Evolutionary conservation across 768 basidiomycete species (phyloP).

Genomic region (Hirschioporus abietinus): DNA sequence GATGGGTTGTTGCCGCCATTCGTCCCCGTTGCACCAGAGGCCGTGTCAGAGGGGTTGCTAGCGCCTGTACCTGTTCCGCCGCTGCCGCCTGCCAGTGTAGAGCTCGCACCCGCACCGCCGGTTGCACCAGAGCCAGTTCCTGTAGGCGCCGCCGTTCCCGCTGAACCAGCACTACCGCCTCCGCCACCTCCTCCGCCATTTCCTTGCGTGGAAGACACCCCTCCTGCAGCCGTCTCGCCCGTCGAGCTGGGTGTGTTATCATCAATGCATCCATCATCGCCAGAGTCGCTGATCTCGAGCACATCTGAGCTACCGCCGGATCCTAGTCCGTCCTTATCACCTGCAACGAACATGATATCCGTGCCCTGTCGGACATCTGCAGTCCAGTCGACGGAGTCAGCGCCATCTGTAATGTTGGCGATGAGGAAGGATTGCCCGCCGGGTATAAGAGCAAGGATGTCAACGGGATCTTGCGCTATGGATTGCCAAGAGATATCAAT

Average conservation of each 20-base stretch:
- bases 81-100: too few relatives aligned
- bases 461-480: slow-evolving; percentile 10
- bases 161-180: background rate
- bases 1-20: background rate
- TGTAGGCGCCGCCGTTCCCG: slow-evolving; percentile 9
- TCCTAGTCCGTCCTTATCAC: slow-evolving; percentile 14
- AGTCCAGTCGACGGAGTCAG: slow-evolving; percentile 14
- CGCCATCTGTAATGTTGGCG: slow-evolving; percentile 2
- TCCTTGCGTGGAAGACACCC: background rate
- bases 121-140: slow-evolving; percentile 16
- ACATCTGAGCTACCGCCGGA: slow-evolving; percentile 15
- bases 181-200: too few relatives aligned
- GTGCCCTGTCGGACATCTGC: slow-evolving; percentile 13
- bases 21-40: background rate
- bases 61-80: background rate
- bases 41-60: background rate
- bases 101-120: too few relatives aligned
- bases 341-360: slow-evolving; percentile 15
- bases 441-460: slow-evolving; percentile 13
- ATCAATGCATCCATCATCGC: slow-evolving; percentile 7
- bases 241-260: slow-evolving; percentile 9
- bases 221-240: slow-evolving; percentile 7
- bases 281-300: slow-evolving; percentile 6
- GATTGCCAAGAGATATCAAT: slow-evolving; percentile 14
- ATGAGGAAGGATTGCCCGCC: slow-evolving; percentile 15